Conservation (phyloP, 1,284 basidiomycete genomes). For the Afroboletus lepidellus region DNA sequence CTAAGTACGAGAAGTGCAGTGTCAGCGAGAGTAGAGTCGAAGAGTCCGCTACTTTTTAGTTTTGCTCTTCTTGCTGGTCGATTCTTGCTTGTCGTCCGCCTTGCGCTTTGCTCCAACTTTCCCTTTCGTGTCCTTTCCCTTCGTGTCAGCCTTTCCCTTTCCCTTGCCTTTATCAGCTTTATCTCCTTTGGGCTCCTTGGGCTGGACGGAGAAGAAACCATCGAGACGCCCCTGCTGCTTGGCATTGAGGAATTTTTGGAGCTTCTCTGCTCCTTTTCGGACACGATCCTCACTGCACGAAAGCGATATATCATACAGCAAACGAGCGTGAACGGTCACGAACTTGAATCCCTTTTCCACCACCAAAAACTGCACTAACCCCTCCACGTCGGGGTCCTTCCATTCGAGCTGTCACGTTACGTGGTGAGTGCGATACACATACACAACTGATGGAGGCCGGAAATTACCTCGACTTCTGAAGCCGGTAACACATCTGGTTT, state of each 20-base stretch:
- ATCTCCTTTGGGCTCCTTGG: constrained; percentile 43
- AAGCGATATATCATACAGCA: constrained; percentile 3
- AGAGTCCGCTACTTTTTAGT: constrained; percentile 25
- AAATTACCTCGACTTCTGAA: constrained; percentile 78
- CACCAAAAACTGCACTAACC: constrained; percentile 92
- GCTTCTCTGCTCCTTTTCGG: constrained; percentile 91
- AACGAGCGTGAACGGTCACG: constrained; percentile 10
- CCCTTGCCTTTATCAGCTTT: constrained; percentile 38
- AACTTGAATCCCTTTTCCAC: constrained; percentile 97
- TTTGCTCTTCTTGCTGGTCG: constrained; percentile 34
- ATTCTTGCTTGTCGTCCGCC: constrained; percentile 35
- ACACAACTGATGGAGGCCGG: neutral
- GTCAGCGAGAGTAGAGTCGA: neutral
- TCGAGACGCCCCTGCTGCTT: constrained; percentile 98
- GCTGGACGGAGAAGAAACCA: constrained; percentile 86
- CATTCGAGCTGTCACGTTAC: constrained; percentile 76
- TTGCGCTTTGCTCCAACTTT: constrained; percentile 65
- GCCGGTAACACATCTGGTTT: constrained; percentile 88
- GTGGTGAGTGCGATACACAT: neutral
- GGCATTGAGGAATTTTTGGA: constrained; percentile 81
- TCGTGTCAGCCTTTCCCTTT: constrained; percentile 33
- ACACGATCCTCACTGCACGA: constrained; percentile 87
- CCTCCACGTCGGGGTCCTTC: constrained; percentile 92
- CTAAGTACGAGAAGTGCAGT: neutral
- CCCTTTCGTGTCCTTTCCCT: constrained; percentile 36